Percentiles rank a stretch among this genome's conserved stretches.
These are phyloP conservation scores for Thermothelomyces thermophilus DNA, from an alignment of 2,329 filamentous ascomycete genomes.

Conservation along the genomic window DNA sequence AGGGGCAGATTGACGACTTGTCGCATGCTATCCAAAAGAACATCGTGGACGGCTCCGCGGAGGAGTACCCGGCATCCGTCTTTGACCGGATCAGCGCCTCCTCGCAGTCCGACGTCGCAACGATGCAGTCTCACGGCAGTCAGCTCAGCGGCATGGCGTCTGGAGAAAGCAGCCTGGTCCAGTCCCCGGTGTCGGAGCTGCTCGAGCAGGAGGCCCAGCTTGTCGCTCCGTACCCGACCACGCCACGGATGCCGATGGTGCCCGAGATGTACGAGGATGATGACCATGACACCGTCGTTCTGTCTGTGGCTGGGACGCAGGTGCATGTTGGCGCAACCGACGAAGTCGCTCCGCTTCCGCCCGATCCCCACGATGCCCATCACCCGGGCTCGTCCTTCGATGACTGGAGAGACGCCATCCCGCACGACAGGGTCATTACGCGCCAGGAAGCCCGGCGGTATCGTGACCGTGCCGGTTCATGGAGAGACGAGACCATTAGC, in stretches of 20 bases:
- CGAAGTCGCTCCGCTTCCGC: background rate
- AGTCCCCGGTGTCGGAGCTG: slow-evolving; percentile 26
- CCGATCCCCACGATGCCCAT: slow-evolving; percentile 13
- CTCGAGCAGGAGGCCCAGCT: background rate
- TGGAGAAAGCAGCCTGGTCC: slow-evolving; percentile 15
- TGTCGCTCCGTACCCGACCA: slow-evolving; percentile 28
- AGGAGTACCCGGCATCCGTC: slow-evolving; percentile 36
- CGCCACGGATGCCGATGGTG: slow-evolving; percentile 24
- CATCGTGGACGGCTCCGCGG: slow-evolving; percentile 31
- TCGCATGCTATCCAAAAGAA: slow-evolving; percentile 35
- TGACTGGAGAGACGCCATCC: slow-evolving; percentile 24
- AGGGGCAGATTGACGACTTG: slow-evolving; percentile 37
- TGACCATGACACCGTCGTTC: slow-evolving; percentile 29
- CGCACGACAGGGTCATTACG: slow-evolving; percentile 37
- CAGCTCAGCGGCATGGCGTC: slow-evolving; percentile 20
- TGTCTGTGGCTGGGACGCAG: slow-evolving; percentile 15
- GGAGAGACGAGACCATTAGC: slow-evolving; percentile 35
- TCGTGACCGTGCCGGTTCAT: slow-evolving; percentile 39
- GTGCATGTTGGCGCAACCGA: slow-evolving; percentile 2
- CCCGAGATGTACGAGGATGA: slow-evolving; percentile 25
- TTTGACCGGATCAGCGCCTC: slow-evolving; percentile 45
- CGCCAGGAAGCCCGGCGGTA: slow-evolving; percentile 36
- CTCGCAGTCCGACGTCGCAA: slow-evolving; percentile 42
- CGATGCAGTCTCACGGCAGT: slow-evolving; percentile 32
- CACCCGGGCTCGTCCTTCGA: slow-evolving; percentile 5